Evolutionary conservation across 352 stramenopile species (phyloP).

Genomic region (Globisporangium splendens): DNA sequence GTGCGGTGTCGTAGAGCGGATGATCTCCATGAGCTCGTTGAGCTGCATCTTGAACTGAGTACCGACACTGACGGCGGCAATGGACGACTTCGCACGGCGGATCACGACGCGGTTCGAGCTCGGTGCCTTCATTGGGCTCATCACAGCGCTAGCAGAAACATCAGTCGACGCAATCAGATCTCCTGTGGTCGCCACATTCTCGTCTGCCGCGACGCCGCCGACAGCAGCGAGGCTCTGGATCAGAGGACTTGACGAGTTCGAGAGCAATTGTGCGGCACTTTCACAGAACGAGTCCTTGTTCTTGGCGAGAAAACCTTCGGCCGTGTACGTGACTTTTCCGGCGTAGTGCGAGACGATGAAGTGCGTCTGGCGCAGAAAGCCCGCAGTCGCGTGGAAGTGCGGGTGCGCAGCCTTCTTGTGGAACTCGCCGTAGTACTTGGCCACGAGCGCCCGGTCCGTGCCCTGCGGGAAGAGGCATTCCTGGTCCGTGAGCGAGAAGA

Average conservation of each 20-base stretch:
- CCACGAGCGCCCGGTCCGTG: constrained; percentile 64
- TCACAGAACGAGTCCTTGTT: constrained; percentile 90
- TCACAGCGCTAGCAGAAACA: not conserved
- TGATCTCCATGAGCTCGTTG: constrained; percentile 90
- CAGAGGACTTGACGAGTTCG: constrained; percentile 52
- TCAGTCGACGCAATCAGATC: not conserved
- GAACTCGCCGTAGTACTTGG: constrained; percentile 78
- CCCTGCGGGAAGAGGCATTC: constrained; percentile 81
- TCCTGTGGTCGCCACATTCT: not conserved
- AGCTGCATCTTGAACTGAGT: constrained; percentile 95
- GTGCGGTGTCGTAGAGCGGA: constrained; percentile 94
- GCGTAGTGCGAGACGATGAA: constrained; percentile 89
- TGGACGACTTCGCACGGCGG: constrained; percentile 52
- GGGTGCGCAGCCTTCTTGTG: constrained; percentile 50
- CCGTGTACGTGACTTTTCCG: constrained; percentile 72
- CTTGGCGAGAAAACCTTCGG: constrained; percentile 85
- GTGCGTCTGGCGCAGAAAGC: constrained; percentile 52
- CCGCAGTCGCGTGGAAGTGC: constrained; percentile 47
- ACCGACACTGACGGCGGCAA: constrained; percentile 69
- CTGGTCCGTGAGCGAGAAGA: constrained; percentile 83
- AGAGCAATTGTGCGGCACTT: constrained; percentile 51
- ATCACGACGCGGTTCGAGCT: constrained; percentile 13
- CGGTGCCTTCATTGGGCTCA: not conserved
- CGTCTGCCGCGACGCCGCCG: constrained; percentile 4
- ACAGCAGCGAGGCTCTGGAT: constrained; percentile 47